Evolutionary conservation across 768 basidiomycete genomes (phyloP).

Genomic region (Boletus vinaceobasis): DNA sequence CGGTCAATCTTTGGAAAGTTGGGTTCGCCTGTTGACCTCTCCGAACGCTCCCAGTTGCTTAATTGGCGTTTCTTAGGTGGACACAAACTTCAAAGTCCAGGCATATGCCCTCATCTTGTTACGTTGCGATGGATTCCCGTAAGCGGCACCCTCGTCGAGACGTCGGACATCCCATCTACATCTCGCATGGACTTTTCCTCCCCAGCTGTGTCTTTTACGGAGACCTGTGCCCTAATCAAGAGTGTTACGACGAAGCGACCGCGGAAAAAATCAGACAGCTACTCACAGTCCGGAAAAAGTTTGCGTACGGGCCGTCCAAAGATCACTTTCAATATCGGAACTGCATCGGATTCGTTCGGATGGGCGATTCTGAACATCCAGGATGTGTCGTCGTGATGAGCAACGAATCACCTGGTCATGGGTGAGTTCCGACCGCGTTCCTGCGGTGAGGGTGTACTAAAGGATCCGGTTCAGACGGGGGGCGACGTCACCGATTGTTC

Average conservation of each 20-base stretch:
- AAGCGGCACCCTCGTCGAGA: slow-evolving; percentile 28
- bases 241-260: slow-evolving; percentile 56
- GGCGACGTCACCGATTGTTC: slow-evolving; percentile 32
- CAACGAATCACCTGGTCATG: slow-evolving; percentile 38
- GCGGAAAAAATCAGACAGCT: slow-evolving; percentile 51
- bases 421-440: slow-evolving; percentile 13
- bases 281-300: slow-evolving; percentile 58
- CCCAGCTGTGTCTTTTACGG: slow-evolving; percentile 84
- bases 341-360: slow-evolving; percentile 75
- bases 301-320: slow-evolving; percentile 59
- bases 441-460: neutral
- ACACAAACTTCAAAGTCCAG: slow-evolving; percentile 68
- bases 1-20: slow-evolving; percentile 79
- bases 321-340: slow-evolving; percentile 61
- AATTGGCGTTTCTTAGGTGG: slow-evolving; percentile 47
- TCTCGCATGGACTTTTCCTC: neutral
- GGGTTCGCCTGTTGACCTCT: slow-evolving; percentile 46
- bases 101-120: slow-evolving; percentile 81
- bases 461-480: neutral
- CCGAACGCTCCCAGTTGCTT: neutral
- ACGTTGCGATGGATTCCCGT: slow-evolving; percentile 71
- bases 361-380: slow-evolving; percentile 48
- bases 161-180: neutral
- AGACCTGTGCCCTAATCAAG: slow-evolving; percentile 70
- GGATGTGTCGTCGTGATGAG: slow-evolving; percentile 75